phyloP scores from a whole-genome alignment of 495 filamentous ascomycete species.

The Aspergillus haitiensis region DNA sequence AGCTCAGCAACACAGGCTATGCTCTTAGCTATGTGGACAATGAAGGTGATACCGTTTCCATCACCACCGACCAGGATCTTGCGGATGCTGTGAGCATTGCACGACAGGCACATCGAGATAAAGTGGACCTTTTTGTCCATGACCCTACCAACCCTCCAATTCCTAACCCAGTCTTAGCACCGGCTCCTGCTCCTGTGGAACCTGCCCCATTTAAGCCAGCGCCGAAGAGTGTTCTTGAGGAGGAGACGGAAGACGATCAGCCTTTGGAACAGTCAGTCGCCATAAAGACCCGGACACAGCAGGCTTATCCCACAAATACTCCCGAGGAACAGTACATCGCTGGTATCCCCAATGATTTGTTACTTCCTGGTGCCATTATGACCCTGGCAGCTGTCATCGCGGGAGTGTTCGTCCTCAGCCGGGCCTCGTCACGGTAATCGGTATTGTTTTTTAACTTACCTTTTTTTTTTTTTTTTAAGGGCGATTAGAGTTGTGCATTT shows the following conservation, averaged over 20 bases:
- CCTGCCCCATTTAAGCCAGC: constrained; percentile 63
- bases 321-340: constrained; percentile 77
- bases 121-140: constrained; percentile 97
- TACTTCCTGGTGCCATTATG: constrained; percentile 93
- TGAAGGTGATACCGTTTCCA: constrained; percentile 95
- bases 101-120: constrained; percentile 72
- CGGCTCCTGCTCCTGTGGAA: constrained; percentile 34
- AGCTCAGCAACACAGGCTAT: constrained; percentile 76
- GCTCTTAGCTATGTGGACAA: constrained; percentile 96
- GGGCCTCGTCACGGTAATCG: constrained; percentile 64
- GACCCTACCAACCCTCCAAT: constrained; percentile 85
- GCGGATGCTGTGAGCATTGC: constrained; percentile 86
- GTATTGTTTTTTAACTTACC: background rate
- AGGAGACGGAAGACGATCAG: constrained; percentile 43
- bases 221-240: constrained; percentile 56
- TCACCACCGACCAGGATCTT: constrained; percentile 93
- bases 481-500: constrained; percentile 17
- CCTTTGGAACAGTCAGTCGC: constrained; percentile 52
- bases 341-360: constrained; percentile 90
- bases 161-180: constrained; percentile 47
- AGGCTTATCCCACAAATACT: constrained; percentile 43
- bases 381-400: constrained; percentile 91
- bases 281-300: constrained; percentile 35
- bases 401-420: constrained; percentile 87
- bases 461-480: background rate